Conservation (phyloP, 1,284 basidiomycete genomes). For the Dichomitus squalens region DNA sequence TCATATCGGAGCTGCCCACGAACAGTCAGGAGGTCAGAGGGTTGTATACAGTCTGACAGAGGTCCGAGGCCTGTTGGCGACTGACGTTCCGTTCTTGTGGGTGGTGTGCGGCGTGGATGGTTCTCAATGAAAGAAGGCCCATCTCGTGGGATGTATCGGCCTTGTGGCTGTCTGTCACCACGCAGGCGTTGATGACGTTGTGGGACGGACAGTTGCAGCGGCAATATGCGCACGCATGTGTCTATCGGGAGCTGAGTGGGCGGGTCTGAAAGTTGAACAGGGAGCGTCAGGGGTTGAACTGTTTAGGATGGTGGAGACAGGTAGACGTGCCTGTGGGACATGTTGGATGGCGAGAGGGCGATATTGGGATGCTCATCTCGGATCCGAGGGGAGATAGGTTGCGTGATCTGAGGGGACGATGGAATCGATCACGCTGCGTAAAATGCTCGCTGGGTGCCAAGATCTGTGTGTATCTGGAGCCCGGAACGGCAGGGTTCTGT, state of each 20-base stretch:
- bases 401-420: constrained; percentile 32
- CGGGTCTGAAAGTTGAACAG: neutral
- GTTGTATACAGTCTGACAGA: too few relatives aligned
- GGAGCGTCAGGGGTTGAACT: neutral
- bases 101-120: too few relatives aligned
- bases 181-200: too few relatives aligned
- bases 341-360: constrained; percentile 1
- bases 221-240: too few relatives aligned
- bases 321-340: constrained; percentile 4
- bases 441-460: constrained; percentile 31
- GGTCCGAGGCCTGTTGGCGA: neutral
- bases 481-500: constrained; percentile 26
- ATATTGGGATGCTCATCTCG: constrained; percentile 23
- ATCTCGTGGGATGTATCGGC: too few relatives aligned
- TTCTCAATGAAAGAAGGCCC: too few relatives aligned
- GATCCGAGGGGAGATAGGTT: constrained; percentile 28
- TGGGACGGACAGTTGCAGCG: too few relatives aligned
- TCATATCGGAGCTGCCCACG: constrained; percentile 5
- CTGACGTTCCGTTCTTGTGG: too few relatives aligned
- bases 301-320: neutral
- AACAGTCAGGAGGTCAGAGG: constrained; percentile 7
- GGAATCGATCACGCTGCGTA: constrained; percentile 35
- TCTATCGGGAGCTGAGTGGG: too few relatives aligned
- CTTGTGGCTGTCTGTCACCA: too few relatives aligned
- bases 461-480: constrained; percentile 28